Base-by-base conservation (phyloP, 768 basidiomycete genomes). In the Russula sp. region DNA sequence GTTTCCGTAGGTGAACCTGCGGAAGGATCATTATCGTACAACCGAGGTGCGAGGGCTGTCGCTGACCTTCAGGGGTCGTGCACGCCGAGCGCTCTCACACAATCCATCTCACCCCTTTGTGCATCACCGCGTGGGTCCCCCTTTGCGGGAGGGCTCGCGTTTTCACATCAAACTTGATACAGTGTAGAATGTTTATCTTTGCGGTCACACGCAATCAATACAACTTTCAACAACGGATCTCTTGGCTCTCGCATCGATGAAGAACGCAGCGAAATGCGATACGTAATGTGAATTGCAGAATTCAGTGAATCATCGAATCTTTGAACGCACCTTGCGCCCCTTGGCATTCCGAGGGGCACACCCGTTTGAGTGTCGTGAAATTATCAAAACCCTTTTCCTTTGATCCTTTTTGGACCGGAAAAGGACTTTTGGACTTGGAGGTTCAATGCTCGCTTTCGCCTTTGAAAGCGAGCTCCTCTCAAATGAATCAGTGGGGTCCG, bases 211-310 rank as follows among this genome's bases (percentile, higher is more conserved):
- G 34, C 42, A 40, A 48, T 66, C 30, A 51, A 71, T 68, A 76
- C 74, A 80, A 80, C 79, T 79, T 79, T 79, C 75, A 79, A 77
- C 83, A 84, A 84, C 76, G 82, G 84, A 84, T 85, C 82, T 84
- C 58, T 59, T 59, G 58, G 58, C 57, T 59, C 58, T 59, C 48
- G 70, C 71, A 72, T 71, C 66, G 72, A 72, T 59, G 59, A 59
- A 73, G 72, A 70, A 65, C 56, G 61, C 57, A 85, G 86, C 82
- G 81, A 86, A 86, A 82, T 83, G 85, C 81, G 82, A 86, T 84
- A 86, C 80, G 83, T 87, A 86, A 86, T 87, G 84, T 87, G 86
- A 87, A 85, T 86, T 86, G 84, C 84, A 84, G 84, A 84, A 83
- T 84, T 83, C 83, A 84, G 59, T 61, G 59, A 61, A 61, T 61